phyloP scores from a whole-genome alignment of 2,329 filamentous ascomycete species.

The Lojkania enalia region DNA sequence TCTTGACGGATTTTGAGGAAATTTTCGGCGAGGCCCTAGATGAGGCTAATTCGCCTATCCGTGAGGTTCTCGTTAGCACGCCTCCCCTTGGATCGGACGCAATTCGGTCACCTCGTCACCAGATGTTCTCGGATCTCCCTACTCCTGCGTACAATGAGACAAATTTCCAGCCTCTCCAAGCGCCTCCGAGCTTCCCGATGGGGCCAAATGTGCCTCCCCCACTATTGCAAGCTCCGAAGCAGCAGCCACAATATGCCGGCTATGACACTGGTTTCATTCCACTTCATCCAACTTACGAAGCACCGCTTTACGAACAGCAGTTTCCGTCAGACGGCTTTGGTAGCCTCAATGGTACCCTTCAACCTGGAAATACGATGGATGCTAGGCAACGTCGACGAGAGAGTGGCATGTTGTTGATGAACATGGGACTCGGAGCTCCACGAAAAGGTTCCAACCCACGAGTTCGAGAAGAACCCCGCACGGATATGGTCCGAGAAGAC shows the following conservation, averaged over 20 bases:
- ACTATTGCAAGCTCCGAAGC: slow-evolving; percentile 30
- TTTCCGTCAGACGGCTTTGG: slow-evolving; percentile 37
- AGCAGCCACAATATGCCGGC: slow-evolving; percentile 23
- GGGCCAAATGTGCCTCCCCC: slow-evolving; percentile 21
- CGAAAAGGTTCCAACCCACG: slow-evolving; percentile 42
- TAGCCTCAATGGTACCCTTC: slow-evolving; percentile 38
- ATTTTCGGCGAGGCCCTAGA: slow-evolving; percentile 79
- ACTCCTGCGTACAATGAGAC: slow-evolving; percentile 65
- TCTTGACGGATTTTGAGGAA: slow-evolving; percentile 84
- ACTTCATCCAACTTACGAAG: slow-evolving; percentile 55
- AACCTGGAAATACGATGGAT: slow-evolving; percentile 32
- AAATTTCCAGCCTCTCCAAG: slow-evolving; percentile 47
- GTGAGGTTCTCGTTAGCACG: slow-evolving; percentile 50
- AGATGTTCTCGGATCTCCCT: slow-evolving; percentile 69
- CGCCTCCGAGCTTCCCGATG: slow-evolving; percentile 28
- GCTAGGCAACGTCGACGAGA: slow-evolving; percentile 40
- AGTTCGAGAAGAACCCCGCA: slow-evolving; percentile 4
- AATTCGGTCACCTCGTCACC: slow-evolving; percentile 65
- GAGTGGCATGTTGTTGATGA: slow-evolving; percentile 46
- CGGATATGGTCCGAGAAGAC: slow-evolving; percentile 35
- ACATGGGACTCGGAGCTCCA: slow-evolving; percentile 35
- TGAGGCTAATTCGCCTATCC: slow-evolving; percentile 49
- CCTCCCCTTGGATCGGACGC: slow-evolving; percentile 57
- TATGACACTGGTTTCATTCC: slow-evolving; percentile 58
- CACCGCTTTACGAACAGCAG: slow-evolving; percentile 33